These are phyloP conservation scores for Jaltomata sinuosa DNA, from an alignment of 257 asterid genomes.

Conservation along the genomic window DNA sequence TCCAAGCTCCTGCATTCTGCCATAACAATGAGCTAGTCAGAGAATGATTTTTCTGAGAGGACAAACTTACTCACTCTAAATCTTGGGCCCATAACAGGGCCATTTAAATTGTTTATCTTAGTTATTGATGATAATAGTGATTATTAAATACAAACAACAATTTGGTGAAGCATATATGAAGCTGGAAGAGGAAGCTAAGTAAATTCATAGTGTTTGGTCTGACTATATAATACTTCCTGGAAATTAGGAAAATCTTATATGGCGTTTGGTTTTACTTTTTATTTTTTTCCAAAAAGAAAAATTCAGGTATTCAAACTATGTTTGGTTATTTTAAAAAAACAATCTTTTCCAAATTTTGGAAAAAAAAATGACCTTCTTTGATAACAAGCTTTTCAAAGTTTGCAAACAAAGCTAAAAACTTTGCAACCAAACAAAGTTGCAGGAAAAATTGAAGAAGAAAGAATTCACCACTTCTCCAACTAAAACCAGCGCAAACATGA, in stretches of 20 bases:
- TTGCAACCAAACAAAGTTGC: not conserved
- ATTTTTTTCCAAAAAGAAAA: not conserved
- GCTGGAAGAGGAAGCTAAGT: not conserved
- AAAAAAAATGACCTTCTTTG: not conserved
- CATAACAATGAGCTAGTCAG: slow-evolving; percentile 8
- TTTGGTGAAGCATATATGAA: not conserved
- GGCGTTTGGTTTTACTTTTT: not conserved
- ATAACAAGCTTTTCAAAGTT: not conserved
- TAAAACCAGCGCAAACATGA: not conserved
- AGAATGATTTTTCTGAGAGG: not conserved
- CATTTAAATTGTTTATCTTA: not conserved
- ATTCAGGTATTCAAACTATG: not conserved
- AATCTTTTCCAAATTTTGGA: not conserved
- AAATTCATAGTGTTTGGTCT: not conserved
- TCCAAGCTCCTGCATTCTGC: slow-evolving; percentile 47
- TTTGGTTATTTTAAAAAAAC: not conserved
- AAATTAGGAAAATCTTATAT: not conserved
- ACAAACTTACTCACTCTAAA: not conserved
- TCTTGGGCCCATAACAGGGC: not conserved
- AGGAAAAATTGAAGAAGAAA: not conserved
- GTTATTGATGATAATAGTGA: not conserved
- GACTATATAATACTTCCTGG: not conserved
- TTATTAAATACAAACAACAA: not conserved
- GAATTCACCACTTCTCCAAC: not conserved
- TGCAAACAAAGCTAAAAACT: not conserved